These are phyloP conservation scores for Ophiobolus disseminans DNA, from an alignment of 2,329 filamentous ascomycete genomes.

Conservation along the genomic window DNA sequence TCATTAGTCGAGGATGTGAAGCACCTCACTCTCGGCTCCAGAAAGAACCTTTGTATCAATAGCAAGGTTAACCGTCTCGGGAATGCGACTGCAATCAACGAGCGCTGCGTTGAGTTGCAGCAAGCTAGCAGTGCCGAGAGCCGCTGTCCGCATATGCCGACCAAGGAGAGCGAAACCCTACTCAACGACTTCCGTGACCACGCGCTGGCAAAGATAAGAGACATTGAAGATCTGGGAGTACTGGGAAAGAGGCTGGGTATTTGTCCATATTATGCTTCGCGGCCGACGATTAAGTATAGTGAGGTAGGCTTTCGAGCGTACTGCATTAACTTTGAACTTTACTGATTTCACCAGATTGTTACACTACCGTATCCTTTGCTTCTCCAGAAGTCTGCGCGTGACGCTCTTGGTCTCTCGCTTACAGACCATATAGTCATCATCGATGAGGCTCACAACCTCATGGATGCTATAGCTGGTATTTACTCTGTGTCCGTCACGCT, in stretches of 20 bases:
- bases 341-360: conserved; percentile 66
- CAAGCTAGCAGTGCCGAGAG: conserved; percentile 69
- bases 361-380: conserved; percentile 92
- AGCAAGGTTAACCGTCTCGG: conserved; percentile 75
- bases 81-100: conserved; percentile 83
- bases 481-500: conserved; percentile 80
- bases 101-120: conserved; percentile 89
- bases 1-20: conserved; percentile 70
- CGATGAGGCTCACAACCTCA: conserved; percentile 96
- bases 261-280: conserved; percentile 96
- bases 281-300: conserved; percentile 78
- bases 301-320: conserved; percentile 60
- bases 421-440: conserved; percentile 92
- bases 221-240: conserved; percentile 87
- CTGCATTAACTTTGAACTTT: background rate
- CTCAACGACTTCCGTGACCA: conserved; percentile 86
- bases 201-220: conserved; percentile 80
- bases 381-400: conserved; percentile 83
- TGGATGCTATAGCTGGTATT: conserved; percentile 90
- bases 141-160: conserved; percentile 78
- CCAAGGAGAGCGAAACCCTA: conserved; percentile 73
- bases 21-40: conserved; percentile 81
- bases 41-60: conserved; percentile 91
- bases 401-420: conserved; percentile 84
- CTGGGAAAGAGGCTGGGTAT: conserved; percentile 80